phyloP scores from a whole-genome alignment of 257 asterid genomes.

The Ilex aquifolium region DNA sequence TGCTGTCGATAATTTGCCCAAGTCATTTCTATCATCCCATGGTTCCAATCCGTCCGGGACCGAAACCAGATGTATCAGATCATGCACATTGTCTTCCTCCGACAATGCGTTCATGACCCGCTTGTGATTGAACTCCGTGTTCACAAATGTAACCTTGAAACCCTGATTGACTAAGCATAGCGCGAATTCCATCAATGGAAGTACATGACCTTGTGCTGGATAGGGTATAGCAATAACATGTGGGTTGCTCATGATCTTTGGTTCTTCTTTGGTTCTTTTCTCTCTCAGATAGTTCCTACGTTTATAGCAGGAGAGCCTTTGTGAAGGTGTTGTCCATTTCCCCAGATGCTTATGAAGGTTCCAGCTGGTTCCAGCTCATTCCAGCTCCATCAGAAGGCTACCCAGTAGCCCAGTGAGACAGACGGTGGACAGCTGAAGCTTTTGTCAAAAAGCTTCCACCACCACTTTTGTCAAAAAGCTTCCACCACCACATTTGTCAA shows the following conservation, averaged over 20 bases:
- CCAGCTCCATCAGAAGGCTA: too few relatives aligned
- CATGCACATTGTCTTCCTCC: constrained; percentile 6
- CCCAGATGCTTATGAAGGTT: too few relatives aligned
- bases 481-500: too few relatives aligned
- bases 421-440: too few relatives aligned
- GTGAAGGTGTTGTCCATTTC: too few relatives aligned
- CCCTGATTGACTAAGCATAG: constrained; percentile 35
- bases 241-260: constrained; percentile 2
- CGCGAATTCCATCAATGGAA: constrained; percentile 43
- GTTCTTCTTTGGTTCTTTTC: not conserved
- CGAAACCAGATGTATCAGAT: constrained; percentile 30
- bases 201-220: constrained; percentile 60
- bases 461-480: too few relatives aligned
- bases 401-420: too few relatives aligned
- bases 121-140: constrained; percentile 29
- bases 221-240: constrained; percentile 48
- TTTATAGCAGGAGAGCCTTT: too few relatives aligned
- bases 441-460: too few relatives aligned
- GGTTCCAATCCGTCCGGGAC: constrained; percentile 63
- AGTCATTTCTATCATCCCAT: constrained; percentile 48
- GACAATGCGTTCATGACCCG: constrained; percentile 34
- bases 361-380: too few relatives aligned
- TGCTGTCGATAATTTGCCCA: constrained; percentile 21
- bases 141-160: constrained; percentile 39
- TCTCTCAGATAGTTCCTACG: too few relatives aligned